A percentile compares a stretch with the other conserved stretches of the same genome.
Conservation (phyloP, 176 grass and related monocot species). For the Aegilops speltoides region DNA sequence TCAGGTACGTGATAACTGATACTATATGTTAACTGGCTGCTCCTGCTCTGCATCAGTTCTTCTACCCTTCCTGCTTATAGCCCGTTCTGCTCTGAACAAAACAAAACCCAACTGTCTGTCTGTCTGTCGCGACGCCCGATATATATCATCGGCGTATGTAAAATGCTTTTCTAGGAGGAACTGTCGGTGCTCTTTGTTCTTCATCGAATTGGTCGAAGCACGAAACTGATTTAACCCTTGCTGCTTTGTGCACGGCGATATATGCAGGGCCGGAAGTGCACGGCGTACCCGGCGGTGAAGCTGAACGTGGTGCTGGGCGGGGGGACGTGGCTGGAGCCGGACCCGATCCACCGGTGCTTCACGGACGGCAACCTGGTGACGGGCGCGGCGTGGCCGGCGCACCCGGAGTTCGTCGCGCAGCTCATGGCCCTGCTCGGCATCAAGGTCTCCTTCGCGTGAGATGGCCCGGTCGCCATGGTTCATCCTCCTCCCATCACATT, state of each 20-base stretch:
- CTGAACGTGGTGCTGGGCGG: constrained; percentile 84
- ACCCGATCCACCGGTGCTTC: constrained; percentile 86
- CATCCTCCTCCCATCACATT: too few species aligned
- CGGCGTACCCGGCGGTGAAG: constrained; percentile 90
- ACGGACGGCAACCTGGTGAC: constrained; percentile 87
- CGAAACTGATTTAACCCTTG: too few species aligned
- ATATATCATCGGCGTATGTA: neutral
- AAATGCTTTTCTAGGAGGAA: neutral
- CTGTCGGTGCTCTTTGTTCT: neutral
- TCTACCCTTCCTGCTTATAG: neutral
- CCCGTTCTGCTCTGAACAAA: neutral
- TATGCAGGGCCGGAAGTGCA: constrained; percentile 77
- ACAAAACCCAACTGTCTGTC: neutral
- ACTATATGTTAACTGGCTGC: fast-evolving
- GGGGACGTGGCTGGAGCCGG: constrained; percentile 81
- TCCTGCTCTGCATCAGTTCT: neutral
- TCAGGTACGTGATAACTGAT: constrained; percentile 42
- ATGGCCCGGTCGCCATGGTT: too few species aligned
- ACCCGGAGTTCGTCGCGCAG: constrained; percentile 84
- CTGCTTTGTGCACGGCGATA: neutral
- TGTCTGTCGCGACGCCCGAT: neutral
- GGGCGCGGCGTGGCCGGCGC: constrained; percentile 84
- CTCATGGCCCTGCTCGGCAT: constrained; percentile 87
- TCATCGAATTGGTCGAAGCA: too few species aligned
- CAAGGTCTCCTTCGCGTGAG: constrained; percentile 35